A percentile compares a stretch with the other conserved stretches of the same genome.
phyloP scores from a whole-genome alignment of 2,329 filamentous ascomycete species.

The Neofusicoccum umdonicola region DNA sequence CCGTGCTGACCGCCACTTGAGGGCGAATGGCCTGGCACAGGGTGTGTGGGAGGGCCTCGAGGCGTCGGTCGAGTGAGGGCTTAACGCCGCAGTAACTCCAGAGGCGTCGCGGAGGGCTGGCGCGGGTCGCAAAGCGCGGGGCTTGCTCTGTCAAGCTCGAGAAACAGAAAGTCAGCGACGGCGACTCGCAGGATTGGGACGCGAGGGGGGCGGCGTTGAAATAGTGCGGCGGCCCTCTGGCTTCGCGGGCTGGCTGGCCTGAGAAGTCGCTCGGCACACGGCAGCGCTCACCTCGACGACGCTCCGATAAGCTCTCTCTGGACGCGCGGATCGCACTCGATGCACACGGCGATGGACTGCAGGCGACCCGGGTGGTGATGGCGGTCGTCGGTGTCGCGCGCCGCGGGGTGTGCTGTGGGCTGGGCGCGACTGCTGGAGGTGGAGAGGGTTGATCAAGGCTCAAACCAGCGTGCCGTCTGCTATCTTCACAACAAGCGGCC shows the following conservation, averaged over 20 bases:
- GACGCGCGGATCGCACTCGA: neutral
- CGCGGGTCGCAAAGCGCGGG: neutral
- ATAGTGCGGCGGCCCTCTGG: conserved; percentile 12
- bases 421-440: neutral
- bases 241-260: neutral
- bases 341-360: neutral
- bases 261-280: neutral
- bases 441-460: neutral
- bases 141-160: neutral
- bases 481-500: conserved; percentile 13
- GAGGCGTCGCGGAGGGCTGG: neutral
- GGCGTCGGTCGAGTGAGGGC: conserved; percentile 2
- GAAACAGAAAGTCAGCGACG: neutral
- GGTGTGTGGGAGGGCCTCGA: neutral
- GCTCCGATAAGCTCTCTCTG: neutral
- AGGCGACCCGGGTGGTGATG: neutral
- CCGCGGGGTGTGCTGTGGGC: neutral
- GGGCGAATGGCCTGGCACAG: neutral
- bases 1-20: neutral
- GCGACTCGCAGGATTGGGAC: neutral
- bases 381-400: neutral
- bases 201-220: neutral
- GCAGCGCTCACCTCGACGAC: conserved; percentile 4
- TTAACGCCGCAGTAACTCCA: conserved; percentile 19
- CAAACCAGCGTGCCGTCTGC: conserved; percentile 1